Conservation (phyloP, 75 land plant genomes). For the Pinus taeda region DNA sequence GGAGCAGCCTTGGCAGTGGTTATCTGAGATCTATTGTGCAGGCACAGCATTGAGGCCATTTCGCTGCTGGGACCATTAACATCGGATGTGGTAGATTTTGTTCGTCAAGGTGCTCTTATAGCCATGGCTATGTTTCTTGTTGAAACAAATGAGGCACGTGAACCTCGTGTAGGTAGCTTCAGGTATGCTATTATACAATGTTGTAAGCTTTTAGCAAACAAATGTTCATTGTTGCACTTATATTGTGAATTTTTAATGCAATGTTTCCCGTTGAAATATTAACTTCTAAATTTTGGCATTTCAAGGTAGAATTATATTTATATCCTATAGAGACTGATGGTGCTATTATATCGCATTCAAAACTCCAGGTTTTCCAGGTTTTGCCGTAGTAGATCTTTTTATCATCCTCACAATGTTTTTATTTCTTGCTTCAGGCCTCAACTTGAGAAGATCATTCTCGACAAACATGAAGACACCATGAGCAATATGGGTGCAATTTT, state of each 20-base stretch:
- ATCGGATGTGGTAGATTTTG: slow-evolving; percentile 30
- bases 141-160: slow-evolving; percentile 28
- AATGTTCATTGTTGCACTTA: neutral
- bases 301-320: too few relatives aligned
- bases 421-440: slow-evolving; percentile 17
- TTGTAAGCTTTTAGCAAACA: neutral
- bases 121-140: slow-evolving; percentile 47
- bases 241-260: neutral
- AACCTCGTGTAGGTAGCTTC: slow-evolving; percentile 53
- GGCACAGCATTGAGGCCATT: slow-evolving; percentile 40
- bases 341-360: too few relatives aligned
- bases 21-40: slow-evolving; percentile 40
- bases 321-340: too few relatives aligned
- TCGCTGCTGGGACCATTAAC: slow-evolving; percentile 40
- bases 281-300: neutral
- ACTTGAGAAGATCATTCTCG: slow-evolving; percentile 29
- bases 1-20: slow-evolving; percentile 35
- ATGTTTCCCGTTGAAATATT: neutral
- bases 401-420: too few relatives aligned
- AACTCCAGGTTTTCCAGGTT: too few relatives aligned
- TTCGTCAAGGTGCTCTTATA: slow-evolving; percentile 26
- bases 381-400: too few relatives aligned
- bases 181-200: slow-evolving; percentile 31
- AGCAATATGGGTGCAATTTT: slow-evolving; percentile 32
- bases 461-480: slow-evolving; percentile 48